These are phyloP conservation scores for Cephaloascus albidus DNA, from an alignment of 805 yeast species.

Conservation along the genomic window DNA sequence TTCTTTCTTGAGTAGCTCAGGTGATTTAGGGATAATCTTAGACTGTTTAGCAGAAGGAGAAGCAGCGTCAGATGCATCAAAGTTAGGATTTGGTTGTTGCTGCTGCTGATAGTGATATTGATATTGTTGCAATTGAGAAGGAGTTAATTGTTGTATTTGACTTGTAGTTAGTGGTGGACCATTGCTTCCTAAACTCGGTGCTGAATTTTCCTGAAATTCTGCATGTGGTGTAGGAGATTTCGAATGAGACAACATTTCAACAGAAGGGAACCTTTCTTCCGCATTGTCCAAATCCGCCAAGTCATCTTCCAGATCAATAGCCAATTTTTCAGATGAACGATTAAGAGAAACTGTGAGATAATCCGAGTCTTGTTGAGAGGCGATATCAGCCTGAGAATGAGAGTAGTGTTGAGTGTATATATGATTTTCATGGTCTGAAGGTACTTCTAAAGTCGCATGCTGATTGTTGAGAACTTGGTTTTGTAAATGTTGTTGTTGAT, in stretches of 20 bases:
- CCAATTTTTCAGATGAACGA: conserved; percentile 1
- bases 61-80: not conserved
- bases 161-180: no score
- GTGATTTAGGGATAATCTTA: not conserved
- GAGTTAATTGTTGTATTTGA: not conserved
- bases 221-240: not conserved
- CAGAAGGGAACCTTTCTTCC: conserved; percentile 43
- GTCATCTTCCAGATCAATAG: conserved; percentile 13
- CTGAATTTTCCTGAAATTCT: no score
- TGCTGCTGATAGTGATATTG: conserved; percentile 3
- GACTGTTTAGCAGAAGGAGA: not conserved
- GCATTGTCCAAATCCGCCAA: conserved; percentile 31
- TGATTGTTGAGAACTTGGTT: conserved; percentile 3
- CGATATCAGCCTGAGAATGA: conserved; percentile 1
- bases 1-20: conserved; percentile 19
- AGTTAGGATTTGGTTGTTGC: conserved; percentile 1
- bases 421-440: conserved; percentile 12
- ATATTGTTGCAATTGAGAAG: conserved; percentile 2
- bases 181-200: no score
- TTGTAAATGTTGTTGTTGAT: conserved; percentile 7
- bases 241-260: conserved; percentile 18
- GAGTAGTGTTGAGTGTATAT: conserved; percentile 1
- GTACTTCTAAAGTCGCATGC: conserved; percentile 2
- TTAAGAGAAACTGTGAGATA: not conserved
- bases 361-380: not conserved